A percentile compares a stretch with the other conserved stretches of the same genome.
These are phyloP conservation scores for Pleurotus salmoneostramineus DNA, from an alignment of 768 basidiomycete species.

Conservation along the genomic window DNA sequence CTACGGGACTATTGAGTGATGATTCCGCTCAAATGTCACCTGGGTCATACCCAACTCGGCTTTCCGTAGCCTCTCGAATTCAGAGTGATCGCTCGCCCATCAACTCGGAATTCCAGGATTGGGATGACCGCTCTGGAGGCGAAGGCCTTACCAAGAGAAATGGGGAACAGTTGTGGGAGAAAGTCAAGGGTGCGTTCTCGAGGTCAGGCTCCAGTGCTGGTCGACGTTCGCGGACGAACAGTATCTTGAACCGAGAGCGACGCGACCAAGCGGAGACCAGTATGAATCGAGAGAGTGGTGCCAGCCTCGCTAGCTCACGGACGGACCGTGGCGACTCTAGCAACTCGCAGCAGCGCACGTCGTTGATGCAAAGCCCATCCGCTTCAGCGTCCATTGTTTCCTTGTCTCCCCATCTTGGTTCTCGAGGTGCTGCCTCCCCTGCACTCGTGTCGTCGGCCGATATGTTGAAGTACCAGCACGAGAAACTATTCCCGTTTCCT, in stretches of 20 bases:
- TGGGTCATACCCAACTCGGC: slow-evolving; percentile 53
- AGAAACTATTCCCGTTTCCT: slow-evolving; percentile 89
- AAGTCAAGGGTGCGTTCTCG: slow-evolving; percentile 63
- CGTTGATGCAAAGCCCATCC: slow-evolving; percentile 56
- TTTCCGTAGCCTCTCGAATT: slow-evolving; percentile 60
- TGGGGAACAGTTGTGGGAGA: slow-evolving; percentile 69
- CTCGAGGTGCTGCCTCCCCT: slow-evolving; percentile 65
- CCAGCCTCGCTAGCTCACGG: slow-evolving; percentile 61
- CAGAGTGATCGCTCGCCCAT: slow-evolving; percentile 59
- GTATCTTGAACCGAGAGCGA: slow-evolving; percentile 61
- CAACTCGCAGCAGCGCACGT: slow-evolving; percentile 28
- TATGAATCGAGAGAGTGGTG: slow-evolving; percentile 73
- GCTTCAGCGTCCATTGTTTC: slow-evolving; percentile 71
- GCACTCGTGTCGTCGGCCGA: slow-evolving; percentile 74
- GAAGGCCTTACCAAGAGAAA: slow-evolving; percentile 51
- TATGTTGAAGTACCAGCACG: slow-evolving; percentile 66
- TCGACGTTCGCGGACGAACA: slow-evolving; percentile 77
- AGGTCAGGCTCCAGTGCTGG: slow-evolving; percentile 64
- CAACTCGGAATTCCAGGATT: slow-evolving; percentile 43
- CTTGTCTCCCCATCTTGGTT: slow-evolving; percentile 48
- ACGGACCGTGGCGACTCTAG: slow-evolving; percentile 44
- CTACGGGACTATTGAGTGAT: slow-evolving; percentile 35
- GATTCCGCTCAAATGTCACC: slow-evolving; percentile 41
- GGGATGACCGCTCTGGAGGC: slow-evolving; percentile 39
- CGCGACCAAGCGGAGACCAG: slow-evolving; percentile 71